These are phyloP conservation scores for Deinandra increscens DNA, from an alignment of 129 eudicot genomes.

Conservation along the genomic window DNA sequence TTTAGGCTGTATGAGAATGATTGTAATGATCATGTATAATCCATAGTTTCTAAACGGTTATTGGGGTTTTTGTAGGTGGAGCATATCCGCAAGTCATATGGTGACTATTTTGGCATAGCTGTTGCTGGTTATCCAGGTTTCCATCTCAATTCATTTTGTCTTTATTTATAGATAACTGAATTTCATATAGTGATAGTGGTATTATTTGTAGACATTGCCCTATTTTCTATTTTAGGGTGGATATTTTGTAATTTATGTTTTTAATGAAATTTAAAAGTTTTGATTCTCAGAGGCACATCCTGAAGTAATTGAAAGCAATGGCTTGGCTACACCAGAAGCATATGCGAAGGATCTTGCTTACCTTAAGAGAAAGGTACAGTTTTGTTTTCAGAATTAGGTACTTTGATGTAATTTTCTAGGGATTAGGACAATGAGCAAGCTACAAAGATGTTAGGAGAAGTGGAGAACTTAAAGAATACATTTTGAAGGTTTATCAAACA, in stretches of 20 bases:
- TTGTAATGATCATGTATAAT: not conserved
- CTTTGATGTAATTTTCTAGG: conserved; percentile 7
- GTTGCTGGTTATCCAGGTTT: conserved; percentile 99
- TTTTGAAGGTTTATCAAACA: not conserved
- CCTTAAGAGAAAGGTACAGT: conserved; percentile 76
- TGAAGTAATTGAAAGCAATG: conserved; percentile 69
- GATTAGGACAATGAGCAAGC: not conserved
- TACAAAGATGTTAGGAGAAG: not conserved
- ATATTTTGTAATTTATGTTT: conserved; percentile 5
- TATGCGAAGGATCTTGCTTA: conserved; percentile 83
- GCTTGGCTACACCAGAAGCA: conserved; percentile 72
- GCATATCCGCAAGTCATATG: conserved; percentile 76
- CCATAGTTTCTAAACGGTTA: not conserved
- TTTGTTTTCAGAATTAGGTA: conserved; percentile 10
- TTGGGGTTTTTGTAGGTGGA: conserved; percentile 58
- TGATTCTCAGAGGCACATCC: conserved; percentile 88
- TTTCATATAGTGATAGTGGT: not conserved
- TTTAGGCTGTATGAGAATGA: not conserved
- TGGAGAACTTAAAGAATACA: not conserved
- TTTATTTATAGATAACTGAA: conserved; percentile 8
- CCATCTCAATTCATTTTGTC: conserved; percentile 9
- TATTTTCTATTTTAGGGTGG: conserved; percentile 1
- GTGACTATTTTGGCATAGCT: conserved; percentile 93
- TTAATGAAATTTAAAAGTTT: not conserved
- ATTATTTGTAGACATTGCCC: not conserved